Percentiles rank a stretch among this genome's conserved stretches.
Evolutionary conservation across 306 rosid genomes (phyloP).

Genomic region (Purshia tridentata): DNA sequence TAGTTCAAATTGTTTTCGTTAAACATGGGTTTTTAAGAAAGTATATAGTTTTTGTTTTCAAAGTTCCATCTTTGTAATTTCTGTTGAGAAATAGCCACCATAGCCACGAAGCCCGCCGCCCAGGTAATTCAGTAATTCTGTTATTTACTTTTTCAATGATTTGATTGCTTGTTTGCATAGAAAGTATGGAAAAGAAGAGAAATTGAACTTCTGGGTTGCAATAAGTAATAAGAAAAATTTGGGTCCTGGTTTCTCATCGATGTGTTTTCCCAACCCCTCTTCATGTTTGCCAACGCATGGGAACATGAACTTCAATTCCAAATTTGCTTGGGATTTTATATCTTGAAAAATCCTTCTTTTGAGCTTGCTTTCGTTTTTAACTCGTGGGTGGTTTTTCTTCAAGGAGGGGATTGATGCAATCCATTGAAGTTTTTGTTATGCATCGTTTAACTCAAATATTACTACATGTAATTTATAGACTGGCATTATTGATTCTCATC

Average conservation of each 20-base stretch:
- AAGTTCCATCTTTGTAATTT: background rate
- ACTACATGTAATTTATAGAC: background rate
- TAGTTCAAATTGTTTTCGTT: background rate
- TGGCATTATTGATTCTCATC: background rate
- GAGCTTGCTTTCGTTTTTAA: background rate
- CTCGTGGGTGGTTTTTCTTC: background rate
- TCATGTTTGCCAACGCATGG: background rate
- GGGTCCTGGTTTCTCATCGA: background rate
- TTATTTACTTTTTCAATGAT: background rate
- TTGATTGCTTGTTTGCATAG: background rate
- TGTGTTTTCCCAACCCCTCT: background rate
- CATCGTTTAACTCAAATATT: too few species aligned
- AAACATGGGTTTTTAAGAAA: too few species aligned
- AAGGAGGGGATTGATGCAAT: background rate
- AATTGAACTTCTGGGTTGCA: background rate
- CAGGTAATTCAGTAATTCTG: background rate
- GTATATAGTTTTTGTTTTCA: too few species aligned
- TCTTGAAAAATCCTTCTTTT: background rate
- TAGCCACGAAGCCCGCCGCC: background rate
- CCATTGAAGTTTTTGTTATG: background rate
- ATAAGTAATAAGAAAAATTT: background rate
- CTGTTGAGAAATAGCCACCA: background rate
- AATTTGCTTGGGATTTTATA: background rate
- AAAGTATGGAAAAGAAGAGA: too few species aligned
- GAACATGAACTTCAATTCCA: background rate